Evolutionary conservation across 129 eudicot genomes (phyloP).

Genomic region (Centaurea solstitialis): DNA sequence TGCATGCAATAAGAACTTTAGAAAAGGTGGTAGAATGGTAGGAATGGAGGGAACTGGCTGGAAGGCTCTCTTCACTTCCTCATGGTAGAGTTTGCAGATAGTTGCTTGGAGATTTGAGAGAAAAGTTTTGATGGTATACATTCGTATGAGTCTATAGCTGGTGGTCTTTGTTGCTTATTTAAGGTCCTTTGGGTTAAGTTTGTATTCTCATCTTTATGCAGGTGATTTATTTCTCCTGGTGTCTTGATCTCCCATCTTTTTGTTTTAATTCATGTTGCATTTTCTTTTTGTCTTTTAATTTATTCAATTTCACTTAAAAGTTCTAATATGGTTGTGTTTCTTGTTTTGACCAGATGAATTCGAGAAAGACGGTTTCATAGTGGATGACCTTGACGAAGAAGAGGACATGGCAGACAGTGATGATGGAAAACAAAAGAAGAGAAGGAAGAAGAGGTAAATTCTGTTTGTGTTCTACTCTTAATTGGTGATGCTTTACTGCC

Average conservation of each 20-base stretch:
- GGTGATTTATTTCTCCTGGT: not conserved
- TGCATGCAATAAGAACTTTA: too few relatives aligned
- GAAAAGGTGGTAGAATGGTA: too few relatives aligned
- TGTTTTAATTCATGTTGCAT: not conserved
- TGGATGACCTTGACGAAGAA: slow-evolving; percentile 71
- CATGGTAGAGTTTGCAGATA: too few relatives aligned
- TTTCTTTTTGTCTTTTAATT: not conserved
- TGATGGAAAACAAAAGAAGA: slow-evolving; percentile 66
- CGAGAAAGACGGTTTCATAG: slow-evolving; percentile 84
- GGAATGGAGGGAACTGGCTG: too few relatives aligned
- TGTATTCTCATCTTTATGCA: too few relatives aligned
- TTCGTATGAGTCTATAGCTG: too few relatives aligned
- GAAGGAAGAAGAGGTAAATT: slow-evolving; percentile 60
- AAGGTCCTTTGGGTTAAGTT: not conserved
- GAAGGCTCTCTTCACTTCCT: too few relatives aligned
- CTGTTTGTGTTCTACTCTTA: not conserved
- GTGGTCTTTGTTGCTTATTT: not conserved
- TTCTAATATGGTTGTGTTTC: slow-evolving; percentile 11
- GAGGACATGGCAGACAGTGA: slow-evolving; percentile 51
- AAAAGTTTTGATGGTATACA: too few relatives aligned
- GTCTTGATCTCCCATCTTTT: not conserved
- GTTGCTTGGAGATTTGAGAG: too few relatives aligned
- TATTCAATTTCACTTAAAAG: slow-evolving; percentile 39
- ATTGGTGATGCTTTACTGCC: slow-evolving; percentile 9
- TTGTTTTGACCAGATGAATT: slow-evolving; percentile 53